Evolutionary conservation across 306 rosid species (phyloP).

Genomic region (Lupinus albus): DNA sequence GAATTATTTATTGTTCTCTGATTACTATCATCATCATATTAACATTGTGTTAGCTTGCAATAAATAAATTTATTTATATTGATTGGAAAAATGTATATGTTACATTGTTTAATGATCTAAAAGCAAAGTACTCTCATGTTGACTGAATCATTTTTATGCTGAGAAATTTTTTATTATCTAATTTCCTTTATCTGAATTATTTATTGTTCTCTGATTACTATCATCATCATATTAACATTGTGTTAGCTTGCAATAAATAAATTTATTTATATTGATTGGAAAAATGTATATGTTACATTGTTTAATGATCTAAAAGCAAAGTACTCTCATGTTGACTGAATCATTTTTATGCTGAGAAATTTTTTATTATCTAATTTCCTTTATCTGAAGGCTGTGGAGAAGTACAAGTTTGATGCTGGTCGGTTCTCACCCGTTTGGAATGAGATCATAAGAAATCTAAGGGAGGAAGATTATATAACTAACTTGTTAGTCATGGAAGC

Average conservation of each 20-base stretch:
- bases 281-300: background rate
- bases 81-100: slow-evolving; percentile 10
- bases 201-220: slow-evolving; percentile 17
- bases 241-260: background rate
- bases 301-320: background rate
- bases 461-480: slow-evolving; percentile 93
- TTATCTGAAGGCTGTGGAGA: slow-evolving; percentile 60
- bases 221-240: background rate
- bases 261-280: slow-evolving; percentile 15
- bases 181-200: slow-evolving; percentile 29
- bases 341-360: slow-evolving; percentile 25
- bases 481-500: slow-evolving; percentile 66
- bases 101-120: background rate
- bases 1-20: slow-evolving; percentile 18
- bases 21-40: background rate
- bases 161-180: slow-evolving; percentile 27
- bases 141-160: slow-evolving; percentile 22
- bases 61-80: slow-evolving; percentile 17
- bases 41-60: background rate
- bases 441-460: slow-evolving; percentile 76
- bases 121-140: background rate
- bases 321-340: background rate
- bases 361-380: slow-evolving; percentile 34
- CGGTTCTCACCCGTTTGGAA: slow-evolving; percentile 94
- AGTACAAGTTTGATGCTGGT: slow-evolving; percentile 74